Conservation (phyloP, 345 rosid genomes). For the Pelargonium nanum region DNA sequence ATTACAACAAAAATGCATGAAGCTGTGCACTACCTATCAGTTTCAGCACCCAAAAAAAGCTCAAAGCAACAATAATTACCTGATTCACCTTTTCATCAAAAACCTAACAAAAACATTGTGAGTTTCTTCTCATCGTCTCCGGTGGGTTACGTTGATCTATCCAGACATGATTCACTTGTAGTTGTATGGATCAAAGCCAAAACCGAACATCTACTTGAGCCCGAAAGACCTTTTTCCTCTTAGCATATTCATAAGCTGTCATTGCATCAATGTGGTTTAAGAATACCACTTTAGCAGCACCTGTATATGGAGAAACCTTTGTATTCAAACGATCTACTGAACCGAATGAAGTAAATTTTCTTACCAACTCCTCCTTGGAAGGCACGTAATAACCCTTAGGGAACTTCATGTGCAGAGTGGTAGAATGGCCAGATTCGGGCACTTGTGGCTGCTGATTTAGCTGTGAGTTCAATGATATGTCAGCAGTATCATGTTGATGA, state of each 20-base stretch:
- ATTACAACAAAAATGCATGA: neutral
- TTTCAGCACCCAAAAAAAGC: neutral
- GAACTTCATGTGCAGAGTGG: constrained; percentile 20
- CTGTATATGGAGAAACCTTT: constrained; percentile 9
- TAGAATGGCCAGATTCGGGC: neutral
- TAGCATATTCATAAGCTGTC: constrained; percentile 23
- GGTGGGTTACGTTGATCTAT: constrained; percentile 4
- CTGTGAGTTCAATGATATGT: neutral
- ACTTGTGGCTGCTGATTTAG: neutral
- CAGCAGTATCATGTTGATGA: neutral
- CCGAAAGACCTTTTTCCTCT: constrained; percentile 18
- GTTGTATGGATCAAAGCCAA: constrained; percentile 18
- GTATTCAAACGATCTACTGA: constrained; percentile 13
- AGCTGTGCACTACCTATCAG: neutral
- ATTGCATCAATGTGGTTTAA: constrained; percentile 17
- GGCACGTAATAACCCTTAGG: constrained; percentile 17
- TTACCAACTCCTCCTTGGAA: constrained; percentile 18
- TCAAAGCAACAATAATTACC: neutral
- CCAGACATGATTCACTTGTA: constrained; percentile 18
- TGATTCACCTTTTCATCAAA: constrained; percentile 9
- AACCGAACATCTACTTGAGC: constrained; percentile 13
- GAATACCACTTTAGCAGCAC: constrained; percentile 23
- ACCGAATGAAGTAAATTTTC: constrained; percentile 21
- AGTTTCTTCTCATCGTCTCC: constrained; percentile 8
- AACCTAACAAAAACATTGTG: constrained; percentile 20